These are phyloP conservation scores for Plasmodium sp. DNA, from an alignment of 169 alveolate genomes.

Conservation along the genomic window DNA sequence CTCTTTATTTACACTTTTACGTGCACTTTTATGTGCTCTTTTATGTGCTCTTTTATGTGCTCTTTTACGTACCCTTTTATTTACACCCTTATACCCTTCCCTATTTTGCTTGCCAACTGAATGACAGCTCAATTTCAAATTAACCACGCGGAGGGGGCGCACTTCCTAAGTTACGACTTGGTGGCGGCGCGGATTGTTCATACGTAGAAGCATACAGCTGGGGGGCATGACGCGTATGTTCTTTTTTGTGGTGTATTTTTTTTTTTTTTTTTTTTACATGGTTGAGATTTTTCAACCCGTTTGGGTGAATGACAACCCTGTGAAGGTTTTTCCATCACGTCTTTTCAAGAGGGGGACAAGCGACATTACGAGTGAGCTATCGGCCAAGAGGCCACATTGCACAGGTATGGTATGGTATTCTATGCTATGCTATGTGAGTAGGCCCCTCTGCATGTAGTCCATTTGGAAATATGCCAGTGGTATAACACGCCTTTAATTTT, in stretches of 20 bases:
- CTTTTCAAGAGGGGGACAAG: background rate
- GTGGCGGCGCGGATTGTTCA: background rate
- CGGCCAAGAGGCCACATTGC: background rate
- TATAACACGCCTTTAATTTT: background rate
- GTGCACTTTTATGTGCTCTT: background rate
- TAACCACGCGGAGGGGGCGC: background rate
- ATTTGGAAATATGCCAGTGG: background rate
- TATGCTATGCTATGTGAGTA: no score
- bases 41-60: no score
- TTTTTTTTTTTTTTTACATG: no score
- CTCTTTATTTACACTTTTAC: background rate
- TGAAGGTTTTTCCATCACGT: background rate
- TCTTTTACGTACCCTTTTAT: no score
- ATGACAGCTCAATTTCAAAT: background rate
- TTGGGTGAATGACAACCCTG: background rate
- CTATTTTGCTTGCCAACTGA: background rate
- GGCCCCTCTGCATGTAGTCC: background rate
- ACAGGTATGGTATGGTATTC: background rate
- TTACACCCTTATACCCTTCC: background rate
- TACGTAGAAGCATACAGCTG: background rate
- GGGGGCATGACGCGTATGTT: background rate
- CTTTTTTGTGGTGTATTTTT: background rate
- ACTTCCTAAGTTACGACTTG: background rate
- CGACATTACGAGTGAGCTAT: background rate
- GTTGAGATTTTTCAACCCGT: background rate